Conservation (phyloP, 306 rosid genomes). For the Alnus glutinosa region DNA sequence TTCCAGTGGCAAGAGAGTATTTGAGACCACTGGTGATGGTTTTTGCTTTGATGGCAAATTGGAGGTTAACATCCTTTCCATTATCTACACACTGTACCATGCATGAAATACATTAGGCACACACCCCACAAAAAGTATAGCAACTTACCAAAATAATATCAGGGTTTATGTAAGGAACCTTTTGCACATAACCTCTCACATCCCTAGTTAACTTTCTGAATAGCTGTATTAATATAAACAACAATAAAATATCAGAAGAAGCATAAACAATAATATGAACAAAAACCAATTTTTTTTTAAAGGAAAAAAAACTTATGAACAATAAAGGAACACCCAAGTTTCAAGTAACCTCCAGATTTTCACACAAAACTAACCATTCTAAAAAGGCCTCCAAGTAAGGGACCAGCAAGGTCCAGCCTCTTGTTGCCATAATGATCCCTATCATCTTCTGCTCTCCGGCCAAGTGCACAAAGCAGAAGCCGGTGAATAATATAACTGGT, state of each 20-base stretch:
- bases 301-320: background rate
- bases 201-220: constrained; percentile 97
- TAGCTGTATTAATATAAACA: constrained; percentile 55
- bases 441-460: constrained; percentile 96
- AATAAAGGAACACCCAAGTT: background rate
- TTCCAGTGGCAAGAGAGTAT: constrained; percentile 98
- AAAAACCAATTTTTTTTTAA: constrained; percentile 8
- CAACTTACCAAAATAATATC: constrained; percentile 11
- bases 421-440: constrained; percentile 97
- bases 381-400: constrained; percentile 93
- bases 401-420: constrained; percentile 98
- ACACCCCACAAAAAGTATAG: constrained; percentile 21
- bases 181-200: constrained; percentile 89
- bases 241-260: constrained; percentile 15
- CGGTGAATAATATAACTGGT: constrained; percentile 90
- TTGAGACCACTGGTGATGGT: constrained; percentile 98
- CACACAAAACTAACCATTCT: constrained; percentile 65
- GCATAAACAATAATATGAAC: background rate
- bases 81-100: constrained; percentile 88
- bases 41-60: constrained; percentile 98
- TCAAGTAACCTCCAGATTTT: background rate
- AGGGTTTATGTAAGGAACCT: constrained; percentile 53
- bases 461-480: constrained; percentile 92
- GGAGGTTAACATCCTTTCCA: constrained; percentile 96
- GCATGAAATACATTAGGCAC: constrained; percentile 22